Conservation (phyloP, 768 basidiomycete species). For the Phlebiopsis flavidoalba region DNA sequence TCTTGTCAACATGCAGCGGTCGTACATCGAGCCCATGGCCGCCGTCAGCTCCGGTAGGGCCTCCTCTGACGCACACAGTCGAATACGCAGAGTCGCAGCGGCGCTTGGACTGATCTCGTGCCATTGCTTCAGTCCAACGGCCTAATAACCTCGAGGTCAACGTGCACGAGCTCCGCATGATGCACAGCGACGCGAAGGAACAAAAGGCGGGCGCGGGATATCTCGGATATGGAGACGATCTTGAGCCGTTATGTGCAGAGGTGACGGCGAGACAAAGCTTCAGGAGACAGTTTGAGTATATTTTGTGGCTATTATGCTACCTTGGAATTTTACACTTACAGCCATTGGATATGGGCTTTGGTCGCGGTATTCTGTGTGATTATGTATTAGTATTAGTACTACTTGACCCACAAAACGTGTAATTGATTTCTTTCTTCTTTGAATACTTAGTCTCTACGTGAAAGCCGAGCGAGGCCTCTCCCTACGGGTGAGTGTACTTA, state of each 20-base stretch:
- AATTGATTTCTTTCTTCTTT: too few relatives aligned
- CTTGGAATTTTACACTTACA: neutral
- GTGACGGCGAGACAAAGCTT: neutral
- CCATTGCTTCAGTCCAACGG: neutral
- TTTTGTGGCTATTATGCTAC: neutral
- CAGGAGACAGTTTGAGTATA: neutral
- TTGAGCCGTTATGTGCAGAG: neutral
- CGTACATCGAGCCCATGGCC: neutral
- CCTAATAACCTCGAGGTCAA: neutral
- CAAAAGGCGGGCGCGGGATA: neutral
- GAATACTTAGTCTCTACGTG: too few relatives aligned
- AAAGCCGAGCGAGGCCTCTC: too few relatives aligned
- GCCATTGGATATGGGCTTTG: neutral
- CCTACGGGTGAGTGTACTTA: too few relatives aligned
- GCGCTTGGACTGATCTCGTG: neutral
- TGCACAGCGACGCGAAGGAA: neutral
- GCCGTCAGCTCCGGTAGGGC: neutral
- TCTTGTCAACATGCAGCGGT: constrained; percentile 15
- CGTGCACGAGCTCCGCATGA: neutral
- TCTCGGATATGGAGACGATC: neutral
- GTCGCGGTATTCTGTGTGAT: too few relatives aligned
- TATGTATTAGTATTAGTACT: too few relatives aligned
- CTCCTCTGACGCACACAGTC: neutral
- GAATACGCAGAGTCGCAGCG: neutral
- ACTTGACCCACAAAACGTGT: too few relatives aligned